Base-by-base conservation (phyloP, 2,329 filamentous ascomycete genomes). In the Elsinoe arachidis region DNA sequence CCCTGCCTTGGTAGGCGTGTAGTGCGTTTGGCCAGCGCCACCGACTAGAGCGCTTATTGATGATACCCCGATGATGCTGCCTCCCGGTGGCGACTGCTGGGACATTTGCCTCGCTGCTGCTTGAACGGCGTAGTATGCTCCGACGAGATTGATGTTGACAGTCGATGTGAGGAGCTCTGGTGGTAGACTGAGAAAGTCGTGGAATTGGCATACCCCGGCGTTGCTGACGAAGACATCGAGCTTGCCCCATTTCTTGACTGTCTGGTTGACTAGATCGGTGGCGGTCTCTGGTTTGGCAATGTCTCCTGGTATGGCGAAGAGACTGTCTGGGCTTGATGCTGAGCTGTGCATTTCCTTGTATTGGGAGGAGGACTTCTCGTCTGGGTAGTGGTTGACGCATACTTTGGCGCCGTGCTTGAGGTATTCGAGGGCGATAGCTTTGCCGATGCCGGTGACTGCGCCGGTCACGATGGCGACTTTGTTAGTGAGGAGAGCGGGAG, bases 1-100 rank as follows among this genome's bases (percentile, higher is more conserved):
- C 2, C 88, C 90, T 0, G 90, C 89, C 72, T 95, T 95, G 14
- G 90, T 95, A 9, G 90, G 88, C 14, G 90, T 95, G 72, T 95
- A 95, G 68, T 95, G 90, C 23, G 83, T 85, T 74, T 95, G 90
- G 47, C 79, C 76, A 0, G 85, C 87, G 43, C 89, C 90, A 37
- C 90, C 90, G 0, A 90, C 86, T 11, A 90, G 79, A 0, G 87
- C 87, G 15, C 80, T 84, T 66, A 90, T 88, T 62, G 83, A 87
- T 6, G 81, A 85, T 38, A 91, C 78, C 56, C 81, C 87, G 62
- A 90, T 92, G 66, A 96, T 93, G 65, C 82, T 85, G 34, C 90
- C 90, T 14, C 90, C 88, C 0, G 81, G 71, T 23, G 68, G 68
- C 15, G 61, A 56, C 0, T 84, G 82, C 34, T 72, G 73, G 0